Conservation (phyloP, 169 alveolate species). For the Perkinsus olseni region DNA sequence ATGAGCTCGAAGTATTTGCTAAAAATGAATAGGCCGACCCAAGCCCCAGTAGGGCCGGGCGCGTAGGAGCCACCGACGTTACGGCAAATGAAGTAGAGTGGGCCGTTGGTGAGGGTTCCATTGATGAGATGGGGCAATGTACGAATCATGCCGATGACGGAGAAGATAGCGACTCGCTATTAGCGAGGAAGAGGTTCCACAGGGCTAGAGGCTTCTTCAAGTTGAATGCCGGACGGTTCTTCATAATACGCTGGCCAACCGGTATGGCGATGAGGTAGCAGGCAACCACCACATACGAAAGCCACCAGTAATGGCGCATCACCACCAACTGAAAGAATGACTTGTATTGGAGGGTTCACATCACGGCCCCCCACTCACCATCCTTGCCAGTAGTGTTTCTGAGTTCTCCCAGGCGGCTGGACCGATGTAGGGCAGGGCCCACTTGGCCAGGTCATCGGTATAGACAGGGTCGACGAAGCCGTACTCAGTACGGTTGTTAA, state of each 20-base stretch:
- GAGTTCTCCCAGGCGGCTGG: not conserved
- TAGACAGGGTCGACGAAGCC: not conserved
- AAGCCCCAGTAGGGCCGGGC: conserved; percentile 57
- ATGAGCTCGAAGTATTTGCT: conserved; percentile 63
- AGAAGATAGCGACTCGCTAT: too few species aligned
- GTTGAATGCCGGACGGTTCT: conserved; percentile 37
- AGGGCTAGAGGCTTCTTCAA: conserved; percentile 34
- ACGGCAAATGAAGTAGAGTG: not conserved
- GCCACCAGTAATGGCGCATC: not conserved
- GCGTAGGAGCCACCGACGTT: conserved; percentile 43
- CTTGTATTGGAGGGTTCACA: not conserved
- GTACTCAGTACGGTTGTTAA: not conserved
- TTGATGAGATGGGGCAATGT: conserved; percentile 9
- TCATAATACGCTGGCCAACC: conserved; percentile 24
- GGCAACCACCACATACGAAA: not conserved
- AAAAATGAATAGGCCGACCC: conserved; percentile 54
- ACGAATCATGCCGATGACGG: conserved; percentile 39
- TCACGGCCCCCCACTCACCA: not conserved
- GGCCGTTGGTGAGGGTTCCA: not conserved
- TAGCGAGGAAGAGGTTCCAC: conserved; percentile 60
- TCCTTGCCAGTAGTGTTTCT: not conserved
- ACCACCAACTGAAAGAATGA: not conserved
- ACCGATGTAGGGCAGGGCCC: not conserved
- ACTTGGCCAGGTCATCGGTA: not conserved
- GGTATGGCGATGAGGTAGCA: not conserved